Base-by-base conservation (phyloP, 169 alveolate species). In the Plasmodium inui region DNA sequence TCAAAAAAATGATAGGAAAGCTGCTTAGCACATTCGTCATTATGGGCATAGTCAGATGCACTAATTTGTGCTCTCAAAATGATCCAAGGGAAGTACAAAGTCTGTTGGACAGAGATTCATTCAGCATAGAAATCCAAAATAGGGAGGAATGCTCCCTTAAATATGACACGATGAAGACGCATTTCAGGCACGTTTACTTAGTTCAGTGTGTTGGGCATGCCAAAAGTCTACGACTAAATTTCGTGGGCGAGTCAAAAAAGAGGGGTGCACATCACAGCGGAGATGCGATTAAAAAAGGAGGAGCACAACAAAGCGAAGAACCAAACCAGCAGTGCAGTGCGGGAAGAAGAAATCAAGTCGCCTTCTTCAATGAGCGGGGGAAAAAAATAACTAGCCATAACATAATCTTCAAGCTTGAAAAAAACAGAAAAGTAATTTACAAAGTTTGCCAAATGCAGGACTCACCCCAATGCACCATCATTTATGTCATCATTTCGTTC, bases 341-440 rank as follows among this genome's bases (percentile, higher is more conserved):
- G n/a, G n/a, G 76, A 39, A 86, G n/a, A 50, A 46, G 73, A 53
- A 73, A 12, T 1, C 17, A 86, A 28, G 37, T 74, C 10, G 44
- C 14, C 70, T 86, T 86, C 50, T 86, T 37, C 70, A 76, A 85
- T 28, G 41, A 74, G 22, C 55, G 61, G 19, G 67, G 78, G 34
- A 74, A 85, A 85, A 34, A 85, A 85, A 76, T 85, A 85, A 85
- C 73, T 12, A 73, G 41, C 5, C 86, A 74, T 74, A 85, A 73
- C 55, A 0, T 85, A 74, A 28, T 28, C 10, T 61, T 85, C n/a
- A 28, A 50, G 22, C 5, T 5, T 3, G 78, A 41, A 44, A 85
- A 73, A 34, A 76, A n/a, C 44, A 73, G 34, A 74, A 73, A 73
- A 46, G 71, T 44, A 85, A 50, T 73, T 46, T 85, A 85, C 67